phyloP scores from a whole-genome alignment of 495 filamentous ascomycete species.

The Penicillium odoratum region DNA sequence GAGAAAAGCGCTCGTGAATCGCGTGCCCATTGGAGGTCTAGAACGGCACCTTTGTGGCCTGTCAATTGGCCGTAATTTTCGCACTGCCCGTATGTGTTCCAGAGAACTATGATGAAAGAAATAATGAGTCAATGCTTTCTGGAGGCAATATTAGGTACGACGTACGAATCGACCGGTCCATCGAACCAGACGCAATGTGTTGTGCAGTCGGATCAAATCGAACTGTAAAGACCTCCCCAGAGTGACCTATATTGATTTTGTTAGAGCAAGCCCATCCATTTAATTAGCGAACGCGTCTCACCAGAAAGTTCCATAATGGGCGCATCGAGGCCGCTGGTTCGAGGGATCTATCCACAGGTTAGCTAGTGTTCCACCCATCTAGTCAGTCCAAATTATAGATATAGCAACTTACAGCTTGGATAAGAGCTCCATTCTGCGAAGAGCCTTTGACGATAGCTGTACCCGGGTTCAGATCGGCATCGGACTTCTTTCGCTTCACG shows the following conservation, averaged over 20 bases:
- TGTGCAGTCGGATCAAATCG: constrained; percentile 87
- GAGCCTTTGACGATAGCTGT: constrained; percentile 64
- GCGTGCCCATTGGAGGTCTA: constrained; percentile 95
- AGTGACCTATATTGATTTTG: constrained; percentile 53
- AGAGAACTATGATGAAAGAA: constrained; percentile 63
- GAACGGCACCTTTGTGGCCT: constrained; percentile 85
- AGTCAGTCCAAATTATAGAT: not conserved
- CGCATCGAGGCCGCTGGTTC: constrained; percentile 84
- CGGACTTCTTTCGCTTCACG: constrained; percentile 83
- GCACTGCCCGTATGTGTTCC: constrained; percentile 88
- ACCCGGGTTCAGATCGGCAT: constrained; percentile 62
- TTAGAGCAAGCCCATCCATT: constrained; percentile 7
- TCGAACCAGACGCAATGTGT: constrained; percentile 89
- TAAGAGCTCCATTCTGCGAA: constrained; percentile 69
- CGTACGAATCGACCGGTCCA: constrained; percentile 89
- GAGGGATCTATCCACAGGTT: constrained; percentile 58
- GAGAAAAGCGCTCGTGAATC: constrained; percentile 90
- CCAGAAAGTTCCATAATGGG: constrained; percentile 94
- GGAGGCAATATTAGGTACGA: constrained; percentile 9
- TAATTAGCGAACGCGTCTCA: constrained; percentile 31
- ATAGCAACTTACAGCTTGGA: constrained; percentile 71
- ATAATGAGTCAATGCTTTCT: not conserved
- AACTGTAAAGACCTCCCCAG: constrained; percentile 84
- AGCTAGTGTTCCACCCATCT: constrained; percentile 6
- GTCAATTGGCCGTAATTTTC: constrained; percentile 87